A percentile compares a stretch with the other conserved stretches of the same genome.
phyloP scores from a whole-genome alignment of 768 basidiomycete species.

The Trichaptum fuscoviolaceum region DNA sequence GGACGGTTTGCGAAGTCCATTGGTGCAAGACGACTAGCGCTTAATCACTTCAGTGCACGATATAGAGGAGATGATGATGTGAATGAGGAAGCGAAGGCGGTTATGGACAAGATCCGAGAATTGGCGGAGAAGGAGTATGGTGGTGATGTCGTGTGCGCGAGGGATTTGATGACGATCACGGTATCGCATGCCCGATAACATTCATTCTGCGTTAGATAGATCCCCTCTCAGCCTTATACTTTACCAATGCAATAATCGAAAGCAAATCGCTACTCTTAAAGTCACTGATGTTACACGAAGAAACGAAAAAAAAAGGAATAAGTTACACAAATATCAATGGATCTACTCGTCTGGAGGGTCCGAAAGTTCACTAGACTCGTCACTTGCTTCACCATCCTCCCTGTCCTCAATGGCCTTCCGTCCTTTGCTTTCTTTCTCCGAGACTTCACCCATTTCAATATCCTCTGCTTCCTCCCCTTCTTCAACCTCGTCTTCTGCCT shows the following conservation, averaged over 20 bases:
- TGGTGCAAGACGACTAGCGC: conserved; percentile 52
- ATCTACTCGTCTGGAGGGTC: conserved; percentile 61
- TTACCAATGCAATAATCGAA: not conserved
- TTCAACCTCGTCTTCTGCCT: conserved; percentile 13
- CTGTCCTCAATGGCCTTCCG: conserved; percentile 65
- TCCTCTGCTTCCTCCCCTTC: conserved; percentile 46
- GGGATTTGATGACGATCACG: conserved; percentile 70
- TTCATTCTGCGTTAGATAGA: not conserved
- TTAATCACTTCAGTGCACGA: conserved; percentile 85
- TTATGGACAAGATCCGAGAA: conserved; percentile 59
- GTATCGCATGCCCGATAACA: conserved; percentile 24
- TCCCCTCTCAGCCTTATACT: not conserved
- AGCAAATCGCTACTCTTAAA: not conserved
- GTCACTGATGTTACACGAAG: not conserved
- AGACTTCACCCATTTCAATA: conserved; percentile 90
- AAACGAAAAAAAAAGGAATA: not conserved
- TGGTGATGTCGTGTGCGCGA: conserved; percentile 60
- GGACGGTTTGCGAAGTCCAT: conserved; percentile 70
- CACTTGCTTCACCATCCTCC: conserved; percentile 85
- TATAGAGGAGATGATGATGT: conserved; percentile 65
- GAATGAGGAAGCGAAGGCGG: conserved; percentile 38
- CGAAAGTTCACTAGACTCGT: conserved; percentile 71
- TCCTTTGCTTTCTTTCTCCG: conserved; percentile 50
- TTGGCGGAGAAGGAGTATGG: conserved; percentile 52
- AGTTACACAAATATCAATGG: not conserved